phyloP scores from a whole-genome alignment of 495 filamentous ascomycete species.

The Penicillium samsonianum region DNA sequence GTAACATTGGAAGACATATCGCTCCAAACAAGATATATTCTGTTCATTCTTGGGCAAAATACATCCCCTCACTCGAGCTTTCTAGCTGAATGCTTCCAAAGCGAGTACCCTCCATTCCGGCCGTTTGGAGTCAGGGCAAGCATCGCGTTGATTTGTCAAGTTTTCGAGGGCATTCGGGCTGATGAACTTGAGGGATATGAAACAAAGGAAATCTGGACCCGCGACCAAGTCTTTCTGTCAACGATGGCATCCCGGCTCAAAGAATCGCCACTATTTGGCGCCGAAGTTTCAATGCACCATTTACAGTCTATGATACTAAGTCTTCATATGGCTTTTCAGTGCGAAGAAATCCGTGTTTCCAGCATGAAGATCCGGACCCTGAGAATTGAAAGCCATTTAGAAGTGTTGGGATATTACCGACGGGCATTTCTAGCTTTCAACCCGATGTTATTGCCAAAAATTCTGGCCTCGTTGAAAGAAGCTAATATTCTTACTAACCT shows the following conservation, averaged over 20 bases:
- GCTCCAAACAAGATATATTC: not conserved
- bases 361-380: not conserved
- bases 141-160: constrained; percentile 1
- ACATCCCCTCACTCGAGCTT: not conserved
- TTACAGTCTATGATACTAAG: constrained; percentile 7
- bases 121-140: constrained; percentile 1
- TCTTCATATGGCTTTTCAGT: not conserved
- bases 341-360: constrained; percentile 4
- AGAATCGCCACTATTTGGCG: constrained; percentile 2
- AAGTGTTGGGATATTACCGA: not conserved
- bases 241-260: not conserved
- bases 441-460: no score
- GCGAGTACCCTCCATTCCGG: not conserved
- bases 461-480: not conserved
- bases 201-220: constrained; percentile 3
- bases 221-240: not conserved
- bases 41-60: not conserved
- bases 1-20: constrained; percentile 1
- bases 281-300: not conserved
- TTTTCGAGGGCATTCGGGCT: not conserved
- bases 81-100: not conserved
- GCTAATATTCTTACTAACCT: no score
- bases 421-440: no score
- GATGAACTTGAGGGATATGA: not conserved
- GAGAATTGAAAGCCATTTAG: constrained; percentile 2